Percentiles rank a stretch among this genome's conserved stretches.
Conservation (phyloP, 768 basidiomycete genomes). For the Amanita rubescens region DNA sequence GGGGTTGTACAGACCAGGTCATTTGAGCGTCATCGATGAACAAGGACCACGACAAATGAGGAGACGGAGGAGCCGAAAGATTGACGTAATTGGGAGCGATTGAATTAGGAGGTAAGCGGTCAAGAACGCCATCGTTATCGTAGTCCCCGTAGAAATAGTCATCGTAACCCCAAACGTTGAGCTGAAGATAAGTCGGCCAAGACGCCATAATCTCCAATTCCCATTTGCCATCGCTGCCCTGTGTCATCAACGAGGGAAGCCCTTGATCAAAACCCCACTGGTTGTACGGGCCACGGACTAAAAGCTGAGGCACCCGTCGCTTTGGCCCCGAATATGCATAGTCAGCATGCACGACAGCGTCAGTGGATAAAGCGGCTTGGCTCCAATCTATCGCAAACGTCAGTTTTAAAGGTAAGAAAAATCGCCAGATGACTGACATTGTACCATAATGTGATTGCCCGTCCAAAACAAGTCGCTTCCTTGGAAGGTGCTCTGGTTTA, state of each 20-base stretch:
- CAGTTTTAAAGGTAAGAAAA: neutral
- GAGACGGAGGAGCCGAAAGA: slow-evolving; percentile 83
- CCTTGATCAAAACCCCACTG: slow-evolving; percentile 89
- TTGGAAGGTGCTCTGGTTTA: slow-evolving; percentile 52
- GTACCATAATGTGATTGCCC: slow-evolving; percentile 82
- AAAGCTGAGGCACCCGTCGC: slow-evolving; percentile 80
- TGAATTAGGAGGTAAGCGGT: slow-evolving; percentile 86
- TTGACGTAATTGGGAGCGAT: slow-evolving; percentile 84
- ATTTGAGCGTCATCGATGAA: slow-evolving; percentile 71
- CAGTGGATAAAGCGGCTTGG: slow-evolving; percentile 48
- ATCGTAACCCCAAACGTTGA: slow-evolving; percentile 88
- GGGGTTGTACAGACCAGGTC: slow-evolving; percentile 73
- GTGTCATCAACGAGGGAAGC: slow-evolving; percentile 60
- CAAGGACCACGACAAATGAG: slow-evolving; percentile 84
- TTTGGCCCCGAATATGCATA: slow-evolving; percentile 42
- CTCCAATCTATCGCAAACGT: slow-evolving; percentile 61
- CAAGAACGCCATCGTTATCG: slow-evolving; percentile 82
- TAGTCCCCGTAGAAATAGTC: slow-evolving; percentile 90
- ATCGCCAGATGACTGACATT: slow-evolving; percentile 49
- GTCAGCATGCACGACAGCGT: slow-evolving; percentile 75
- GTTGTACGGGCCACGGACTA: slow-evolving; percentile 88
- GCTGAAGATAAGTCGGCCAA: slow-evolving; percentile 87
- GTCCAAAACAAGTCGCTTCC: slow-evolving; percentile 57
- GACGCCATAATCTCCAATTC: slow-evolving; percentile 82
- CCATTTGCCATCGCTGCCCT: slow-evolving; percentile 63